Base-by-base conservation (phyloP, 495 filamentous ascomycete species). In the Hypoxylon cercidicola region DNA sequence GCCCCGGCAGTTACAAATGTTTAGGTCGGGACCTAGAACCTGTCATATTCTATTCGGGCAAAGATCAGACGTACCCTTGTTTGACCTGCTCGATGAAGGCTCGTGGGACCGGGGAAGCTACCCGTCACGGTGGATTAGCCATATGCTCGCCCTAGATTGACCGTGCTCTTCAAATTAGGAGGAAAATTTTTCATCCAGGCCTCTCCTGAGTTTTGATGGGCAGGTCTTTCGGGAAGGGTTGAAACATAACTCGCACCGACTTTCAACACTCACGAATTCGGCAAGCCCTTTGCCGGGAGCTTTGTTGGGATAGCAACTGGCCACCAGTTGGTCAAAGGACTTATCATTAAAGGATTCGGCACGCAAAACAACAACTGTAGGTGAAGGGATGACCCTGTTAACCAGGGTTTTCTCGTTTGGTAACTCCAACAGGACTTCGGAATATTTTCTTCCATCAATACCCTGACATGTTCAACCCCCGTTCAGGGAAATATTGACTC, bases 21-120 rank as follows among this genome's bases (percentile, higher is more conserved):
- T 6, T 43, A 61, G 55, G 49, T 68, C 55, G 60, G 65, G 50
- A 68, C 55, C 62, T 64, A 60, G 46, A 68, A 55, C 50, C 55
- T 68, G 55, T 64, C 60, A 64, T 60, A 46, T 55, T 68, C 60
- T 55, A 64, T 60, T 60, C 34, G 50, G 51, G 47, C 55, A 68
- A 60, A 50, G 65, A 60, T 68, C 55, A 60, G 50, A 23, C 34
- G 45, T 19, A 23, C 51, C 65, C 65, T 48, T 60, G 65, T 49
- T 50, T 23, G 60, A 40, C 50, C 41, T 53, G 21, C 34, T 59
- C 47, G 25, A 55, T 25, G 51, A 68, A 35, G 59, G 44, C 41
- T 35, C 43, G 45, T 60, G 60, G 60, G 28, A 55, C 60, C 65
- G 65, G 65, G 65, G 65, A 68, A 68, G 65, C 50, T 49, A 52